These are phyloP conservation scores for Lepiota subincarnata DNA, from an alignment of 768 basidiomycete genomes.

Conservation along the genomic window DNA sequence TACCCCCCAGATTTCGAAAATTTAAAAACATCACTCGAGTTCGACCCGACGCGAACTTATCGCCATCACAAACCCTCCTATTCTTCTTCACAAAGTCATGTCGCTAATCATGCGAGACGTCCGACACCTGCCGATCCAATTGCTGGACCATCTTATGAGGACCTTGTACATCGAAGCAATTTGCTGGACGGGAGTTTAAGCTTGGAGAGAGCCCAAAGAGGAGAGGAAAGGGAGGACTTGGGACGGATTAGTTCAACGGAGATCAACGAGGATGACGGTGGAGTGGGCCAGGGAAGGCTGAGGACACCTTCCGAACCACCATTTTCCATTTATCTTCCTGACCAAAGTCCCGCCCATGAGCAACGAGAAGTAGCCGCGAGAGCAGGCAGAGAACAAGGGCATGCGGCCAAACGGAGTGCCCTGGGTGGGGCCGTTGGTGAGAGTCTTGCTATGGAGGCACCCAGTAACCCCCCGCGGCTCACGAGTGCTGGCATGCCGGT, in stretches of 20 bases:
- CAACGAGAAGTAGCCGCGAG: not conserved
- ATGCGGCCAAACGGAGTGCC: not conserved
- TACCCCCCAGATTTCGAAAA: not conserved
- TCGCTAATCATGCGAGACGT: slow-evolving; percentile 7
- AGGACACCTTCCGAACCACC: slow-evolving; percentile 6
- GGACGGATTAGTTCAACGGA: not conserved
- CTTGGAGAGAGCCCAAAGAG: not conserved
- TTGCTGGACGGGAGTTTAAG: slow-evolving; percentile 2
- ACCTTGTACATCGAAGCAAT: slow-evolving; percentile 18
- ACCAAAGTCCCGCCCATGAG: not conserved
- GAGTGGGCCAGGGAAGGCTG: slow-evolving; percentile 9
- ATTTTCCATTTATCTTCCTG: slow-evolving; percentile 1
- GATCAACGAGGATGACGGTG: slow-evolving; percentile 5
- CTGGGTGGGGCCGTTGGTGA: not conserved
- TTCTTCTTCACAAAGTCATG: slow-evolving; percentile 3
- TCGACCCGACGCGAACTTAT: slow-evolving; percentile 10
- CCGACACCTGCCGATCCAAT: slow-evolving; percentile 25
- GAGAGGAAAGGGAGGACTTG: not conserved
- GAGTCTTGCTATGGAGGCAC: not conserved
- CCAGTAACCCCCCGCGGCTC: not conserved
- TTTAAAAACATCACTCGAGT: not conserved
- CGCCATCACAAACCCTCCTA: slow-evolving; percentile 8
- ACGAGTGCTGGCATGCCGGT: not conserved
- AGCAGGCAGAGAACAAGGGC: not conserved
- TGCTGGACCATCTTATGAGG: slow-evolving; percentile 42